phyloP scores from a whole-genome alignment of 2,329 filamentous ascomycete genomes.

The Pseudogymnoascus sp. region DNA sequence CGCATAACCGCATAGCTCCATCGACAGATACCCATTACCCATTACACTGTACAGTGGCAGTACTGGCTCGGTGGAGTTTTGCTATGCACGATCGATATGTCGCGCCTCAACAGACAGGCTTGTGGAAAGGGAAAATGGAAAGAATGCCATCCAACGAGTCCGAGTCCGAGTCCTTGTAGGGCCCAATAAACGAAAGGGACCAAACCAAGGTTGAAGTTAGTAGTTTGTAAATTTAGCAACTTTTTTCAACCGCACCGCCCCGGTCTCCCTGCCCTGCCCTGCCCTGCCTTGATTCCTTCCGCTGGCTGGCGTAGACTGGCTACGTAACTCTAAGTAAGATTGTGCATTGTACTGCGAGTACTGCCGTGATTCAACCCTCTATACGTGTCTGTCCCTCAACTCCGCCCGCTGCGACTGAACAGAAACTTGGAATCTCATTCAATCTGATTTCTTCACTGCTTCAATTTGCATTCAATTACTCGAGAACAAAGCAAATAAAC shows the following conservation, averaged over 20 bases:
- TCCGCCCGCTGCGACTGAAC: background rate
- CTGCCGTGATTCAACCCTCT: background rate
- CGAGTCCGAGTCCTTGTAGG: background rate
- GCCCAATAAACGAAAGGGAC: background rate
- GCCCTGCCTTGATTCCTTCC: background rate
- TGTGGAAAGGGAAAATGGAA: background rate
- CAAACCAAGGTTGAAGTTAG: background rate
- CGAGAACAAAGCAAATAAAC: background rate
- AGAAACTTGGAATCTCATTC: background rate
- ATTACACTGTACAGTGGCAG: background rate
- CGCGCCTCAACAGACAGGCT: background rate
- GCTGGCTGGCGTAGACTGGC: background rate
- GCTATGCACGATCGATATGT: background rate
- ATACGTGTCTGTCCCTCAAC: constrained; percentile 1
- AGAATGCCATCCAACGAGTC: background rate
- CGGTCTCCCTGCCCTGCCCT: no score
- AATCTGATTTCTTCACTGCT: background rate
- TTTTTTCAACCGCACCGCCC: background rate
- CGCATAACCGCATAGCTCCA: background rate
- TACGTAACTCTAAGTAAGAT: background rate
- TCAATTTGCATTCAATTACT: background rate
- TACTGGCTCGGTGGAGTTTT: background rate
- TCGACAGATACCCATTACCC: background rate
- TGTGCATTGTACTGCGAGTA: background rate
- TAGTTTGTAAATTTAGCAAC: constrained; percentile 1